phyloP scores from a whole-genome alignment of 495 filamentous ascomycete genomes.

The Terfezia boudieri region DNA sequence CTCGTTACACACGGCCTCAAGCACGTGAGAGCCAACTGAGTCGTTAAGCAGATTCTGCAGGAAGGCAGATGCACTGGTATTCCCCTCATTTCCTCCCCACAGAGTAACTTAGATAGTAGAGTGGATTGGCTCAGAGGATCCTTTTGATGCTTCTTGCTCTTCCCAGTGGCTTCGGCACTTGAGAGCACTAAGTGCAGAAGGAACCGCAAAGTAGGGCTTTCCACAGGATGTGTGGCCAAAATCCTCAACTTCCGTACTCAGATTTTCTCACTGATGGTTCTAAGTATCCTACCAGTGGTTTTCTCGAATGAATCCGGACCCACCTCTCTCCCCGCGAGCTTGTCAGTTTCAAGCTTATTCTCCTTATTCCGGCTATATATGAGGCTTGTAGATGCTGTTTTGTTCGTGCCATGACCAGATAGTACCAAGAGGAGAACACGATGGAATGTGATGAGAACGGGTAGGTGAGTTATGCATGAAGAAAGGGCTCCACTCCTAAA shows the following conservation, averaged over 20 bases:
- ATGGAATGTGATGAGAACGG: slow-evolving; percentile 79
- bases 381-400: slow-evolving; percentile 39
- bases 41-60: slow-evolving; percentile 75
- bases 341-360: slow-evolving; percentile 33
- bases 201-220: slow-evolving; percentile 73
- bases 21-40: slow-evolving; percentile 62
- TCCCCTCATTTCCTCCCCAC: background rate
- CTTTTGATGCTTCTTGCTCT: slow-evolving; percentile 27
- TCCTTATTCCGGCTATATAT: slow-evolving; percentile 82
- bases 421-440: slow-evolving; percentile 67
- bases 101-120: background rate
- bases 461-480: slow-evolving; percentile 69
- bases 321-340: slow-evolving; percentile 26
- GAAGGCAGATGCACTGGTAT: slow-evolving; percentile 27
- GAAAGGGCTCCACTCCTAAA: slow-evolving; percentile 45
- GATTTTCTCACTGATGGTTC: slow-evolving; percentile 31
- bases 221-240: slow-evolving; percentile 65
- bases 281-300: slow-evolving; percentile 57
- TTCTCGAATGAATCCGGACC: slow-evolving; percentile 53
- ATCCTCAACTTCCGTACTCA: slow-evolving; percentile 32
- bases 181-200: slow-evolving; percentile 64
- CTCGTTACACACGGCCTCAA: slow-evolving; percentile 36
- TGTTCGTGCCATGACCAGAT: slow-evolving; percentile 52
- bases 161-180: slow-evolving; percentile 37
- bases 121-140: slow-evolving; percentile 8